Base-by-base conservation (phyloP, 2,329 filamentous ascomycete genomes). In the Ascocoryne sarcoides region DNA sequence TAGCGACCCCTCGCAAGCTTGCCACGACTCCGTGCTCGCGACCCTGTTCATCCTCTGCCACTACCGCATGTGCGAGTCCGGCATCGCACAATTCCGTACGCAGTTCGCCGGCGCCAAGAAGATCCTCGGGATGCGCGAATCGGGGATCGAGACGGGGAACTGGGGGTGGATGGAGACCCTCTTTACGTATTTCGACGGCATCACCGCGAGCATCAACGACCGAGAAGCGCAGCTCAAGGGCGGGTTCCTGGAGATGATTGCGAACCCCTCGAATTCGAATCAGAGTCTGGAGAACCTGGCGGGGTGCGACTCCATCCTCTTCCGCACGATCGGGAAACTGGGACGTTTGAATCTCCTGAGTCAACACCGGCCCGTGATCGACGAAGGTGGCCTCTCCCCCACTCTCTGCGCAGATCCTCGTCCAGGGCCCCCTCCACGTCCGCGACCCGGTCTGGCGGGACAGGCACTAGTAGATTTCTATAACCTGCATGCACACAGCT, bases 21-120 rank as follows among this genome's bases (percentile, higher is more conserved):
- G 82, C 39, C 82, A 92, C 52, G 90, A 95, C 60, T 89, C 86
- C 0, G 84, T 92, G 4, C 69, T 95, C 20, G 89, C 87, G 2
- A 94, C 87, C 3, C 77, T 95, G 26, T 73, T 95, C 29, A 75
- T 95, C 7, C 71, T 95, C 3, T 95, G 88, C 59, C 79, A 95
- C 45, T 95, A 94, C 60, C 84, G 93, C 51, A 88, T 95, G 65
- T 92, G 87, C 47, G 89, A 95, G 62, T 92, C 85, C 1, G 90
- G 90, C 3, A 82, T 95, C 51, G 87, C 86, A 15, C 90, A 90
- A 55, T 95, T 95, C 64, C 85, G 88, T 51, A 92, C 85, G 0
- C 90, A 95, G 59, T 88, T 95, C 55, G 87, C 87, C 1, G 89
- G 90, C 0, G 88, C 95, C 29, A 89, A 88, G 64, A 93, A 93